Percentiles rank a stretch among this genome's conserved stretches.
Conservation (phyloP, 164 flowering plant species). For the Tinospora cordifolia region DNA sequence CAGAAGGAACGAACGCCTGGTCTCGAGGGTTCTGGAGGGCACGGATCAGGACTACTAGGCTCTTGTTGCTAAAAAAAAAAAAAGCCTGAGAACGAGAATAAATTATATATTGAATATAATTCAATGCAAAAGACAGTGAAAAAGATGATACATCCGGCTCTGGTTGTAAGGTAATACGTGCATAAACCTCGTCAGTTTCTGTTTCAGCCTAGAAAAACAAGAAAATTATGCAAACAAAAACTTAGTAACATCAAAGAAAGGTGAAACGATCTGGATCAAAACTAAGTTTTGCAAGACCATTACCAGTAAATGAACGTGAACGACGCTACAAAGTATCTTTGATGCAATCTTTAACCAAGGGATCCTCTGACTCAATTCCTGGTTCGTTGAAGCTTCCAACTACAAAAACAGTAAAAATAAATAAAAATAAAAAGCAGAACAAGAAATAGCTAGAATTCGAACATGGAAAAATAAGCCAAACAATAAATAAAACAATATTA, state of each 20-base stretch:
- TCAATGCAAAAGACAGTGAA: no score
- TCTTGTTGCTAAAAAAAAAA: conserved; percentile 44
- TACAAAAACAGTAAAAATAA: no score
- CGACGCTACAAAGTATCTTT: conserved; percentile 68
- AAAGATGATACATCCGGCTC: conserved; percentile 48
- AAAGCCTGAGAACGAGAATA: no score
- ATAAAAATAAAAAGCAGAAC: no score
- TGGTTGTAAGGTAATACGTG: conserved; percentile 58
- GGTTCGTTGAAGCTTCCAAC: conserved; percentile 80
- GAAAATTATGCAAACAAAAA: background rate
- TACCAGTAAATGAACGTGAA: conserved; percentile 28
- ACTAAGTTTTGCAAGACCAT: no score
- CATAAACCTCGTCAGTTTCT: conserved; percentile 80
- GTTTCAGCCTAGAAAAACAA: conserved; percentile 57
- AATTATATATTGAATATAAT: no score
- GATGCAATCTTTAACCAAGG: conserved; percentile 54
- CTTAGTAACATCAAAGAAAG: no score
- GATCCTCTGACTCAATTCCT: conserved; percentile 53
- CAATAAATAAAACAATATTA: no score
- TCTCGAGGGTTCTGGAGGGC: conserved; percentile 35
- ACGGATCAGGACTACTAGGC: conserved; percentile 50
- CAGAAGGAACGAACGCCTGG: conserved; percentile 58
- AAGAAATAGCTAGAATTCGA: no score
- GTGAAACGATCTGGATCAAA: background rate
- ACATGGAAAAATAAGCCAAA: no score